These are phyloP conservation scores for Conticribra weissflogii DNA, from an alignment of 108 stramenopile genomes.

Conservation along the genomic window DNA sequence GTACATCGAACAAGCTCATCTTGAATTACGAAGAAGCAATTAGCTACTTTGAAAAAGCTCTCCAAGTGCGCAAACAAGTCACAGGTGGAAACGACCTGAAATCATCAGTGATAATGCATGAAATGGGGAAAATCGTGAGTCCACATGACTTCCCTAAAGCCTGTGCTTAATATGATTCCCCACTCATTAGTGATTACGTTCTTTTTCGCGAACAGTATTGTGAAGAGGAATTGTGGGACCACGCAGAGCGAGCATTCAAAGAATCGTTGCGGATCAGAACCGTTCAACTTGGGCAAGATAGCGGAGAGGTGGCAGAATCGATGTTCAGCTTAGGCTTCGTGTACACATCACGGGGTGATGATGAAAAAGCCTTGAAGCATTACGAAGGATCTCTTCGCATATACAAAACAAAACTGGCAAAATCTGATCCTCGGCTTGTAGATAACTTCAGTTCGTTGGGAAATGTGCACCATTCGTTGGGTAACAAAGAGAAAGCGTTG, in stretches of 20 bases:
- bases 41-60: constrained; percentile 49
- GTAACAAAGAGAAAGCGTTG: constrained; percentile 36
- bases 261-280: constrained; percentile 49
- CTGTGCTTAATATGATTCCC: too few species aligned
- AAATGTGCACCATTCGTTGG: constrained; percentile 35
- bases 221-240: constrained; percentile 14
- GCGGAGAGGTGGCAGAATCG: constrained; percentile 44
- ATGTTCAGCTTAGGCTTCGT: constrained; percentile 42
- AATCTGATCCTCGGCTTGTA: constrained; percentile 16
- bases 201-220: constrained; percentile 1
- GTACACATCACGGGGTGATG: constrained; percentile 31
- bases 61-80: constrained; percentile 37
- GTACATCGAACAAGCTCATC: constrained; percentile 37
- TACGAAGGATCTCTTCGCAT: constrained; percentile 51
- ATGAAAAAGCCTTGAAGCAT: constrained; percentile 42
- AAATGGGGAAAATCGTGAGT: constrained; percentile 36
- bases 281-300: constrained; percentile 41
- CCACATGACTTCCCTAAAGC: too few species aligned
- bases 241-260: constrained; percentile 56
- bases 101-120: constrained; percentile 44
- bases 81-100: constrained; percentile 38
- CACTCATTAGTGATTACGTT: too few species aligned
- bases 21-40: constrained; percentile 40
- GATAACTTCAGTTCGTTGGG: constrained; percentile 47
- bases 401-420: constrained; percentile 24